phyloP scores from a whole-genome alignment of 2,329 filamentous ascomycete genomes.

The Hypoxylon sp. region DNA sequence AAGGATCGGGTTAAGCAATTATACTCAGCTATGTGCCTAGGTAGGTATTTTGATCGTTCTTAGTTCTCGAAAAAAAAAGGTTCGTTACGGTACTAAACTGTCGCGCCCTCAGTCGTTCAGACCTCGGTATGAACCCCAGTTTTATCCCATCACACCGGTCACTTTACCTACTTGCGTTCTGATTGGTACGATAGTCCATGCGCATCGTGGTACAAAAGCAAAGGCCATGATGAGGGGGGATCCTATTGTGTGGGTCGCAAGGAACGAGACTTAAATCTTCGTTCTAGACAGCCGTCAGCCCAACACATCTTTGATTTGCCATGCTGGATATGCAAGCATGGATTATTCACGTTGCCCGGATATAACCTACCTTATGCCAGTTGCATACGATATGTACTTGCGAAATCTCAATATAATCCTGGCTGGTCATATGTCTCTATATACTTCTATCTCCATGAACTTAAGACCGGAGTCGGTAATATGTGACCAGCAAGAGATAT shows the following conservation, averaged over 20 bases:
- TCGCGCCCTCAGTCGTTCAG: constrained; percentile 15
- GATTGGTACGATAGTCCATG: constrained; percentile 47
- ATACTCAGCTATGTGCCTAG: too few relatives aligned
- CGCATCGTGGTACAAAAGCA: constrained; percentile 33
- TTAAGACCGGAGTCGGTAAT: background rate
- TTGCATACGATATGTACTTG: constrained; percentile 5
- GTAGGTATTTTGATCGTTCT: constrained; percentile 21
- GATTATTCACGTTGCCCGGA: constrained; percentile 30
- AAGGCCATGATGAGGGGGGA: constrained; percentile 21
- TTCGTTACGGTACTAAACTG: constrained; percentile 24
- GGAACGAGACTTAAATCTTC: constrained; percentile 20
- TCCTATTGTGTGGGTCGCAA: constrained; percentile 34
- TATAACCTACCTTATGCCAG: constrained; percentile 14
- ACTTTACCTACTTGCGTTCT: constrained; percentile 37
- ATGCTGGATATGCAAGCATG: constrained; percentile 23
- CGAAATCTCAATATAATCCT: background rate
- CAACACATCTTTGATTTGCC: constrained; percentile 26
- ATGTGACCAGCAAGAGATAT: background rate
- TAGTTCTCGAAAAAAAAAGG: constrained; percentile 10
- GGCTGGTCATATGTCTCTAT: background rate
- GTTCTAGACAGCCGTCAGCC: constrained; percentile 40
- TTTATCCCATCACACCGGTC: constrained; percentile 43
- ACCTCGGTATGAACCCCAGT: constrained; percentile 34
- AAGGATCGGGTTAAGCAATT: constrained; percentile 21
- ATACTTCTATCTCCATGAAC: background rate